Evolutionary conservation across 1,139 yeast genomes (phyloP), one percentile per base, ranked within the genome.

Genomic region (Pichia sp.): DNA sequence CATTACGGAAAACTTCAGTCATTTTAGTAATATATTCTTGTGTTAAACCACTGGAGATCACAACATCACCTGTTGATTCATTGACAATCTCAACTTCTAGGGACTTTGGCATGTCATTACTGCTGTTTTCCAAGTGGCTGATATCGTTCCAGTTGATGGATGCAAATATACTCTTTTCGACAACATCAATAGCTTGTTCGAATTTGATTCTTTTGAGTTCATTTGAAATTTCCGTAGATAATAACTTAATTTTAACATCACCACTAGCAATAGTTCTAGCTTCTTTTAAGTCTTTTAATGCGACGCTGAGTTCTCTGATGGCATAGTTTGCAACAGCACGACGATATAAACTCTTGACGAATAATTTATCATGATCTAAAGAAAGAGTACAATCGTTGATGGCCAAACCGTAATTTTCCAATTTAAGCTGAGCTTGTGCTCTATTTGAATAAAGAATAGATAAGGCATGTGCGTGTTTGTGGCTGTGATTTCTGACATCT

Each of bases 351-450:
- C 91, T 93, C 66, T 93, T 93, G 42, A 81, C 69, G 61, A 87
- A 86, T 37, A 71, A 64, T 1, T 84, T 77, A 61, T 93, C 90
- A 12, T 84, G 63, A 42, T 73, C 75, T 42, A 93, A 72, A 1
- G 98, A 91, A 41, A 69, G 67, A 34, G 83, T 77, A 57, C 96
- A 85, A 63, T 91, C 97, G 17, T 68, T 71, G 4, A 91, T 77
- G 1, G 97, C 96, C 42, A 80, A 73, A 2, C 97, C 98, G 65
- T 85, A 91, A 58, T 83, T 84, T 63, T 93, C 99, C 47, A 83
- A 67, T 63, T 88, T 87, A 62, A 91, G 81, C 57, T 90, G 84
- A 1, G 89, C 96, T 54, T 89, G 95, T 0, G 99, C 97, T 54
- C 97, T 73, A 68, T 93, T 93, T 28, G 96, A 83, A 63, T 71